Evolutionary conservation across 495 filamentous ascomycete genomes (phyloP), one percentile per base, ranked within the genome.

Genomic region (Corynascus novoguineensis): DNA sequence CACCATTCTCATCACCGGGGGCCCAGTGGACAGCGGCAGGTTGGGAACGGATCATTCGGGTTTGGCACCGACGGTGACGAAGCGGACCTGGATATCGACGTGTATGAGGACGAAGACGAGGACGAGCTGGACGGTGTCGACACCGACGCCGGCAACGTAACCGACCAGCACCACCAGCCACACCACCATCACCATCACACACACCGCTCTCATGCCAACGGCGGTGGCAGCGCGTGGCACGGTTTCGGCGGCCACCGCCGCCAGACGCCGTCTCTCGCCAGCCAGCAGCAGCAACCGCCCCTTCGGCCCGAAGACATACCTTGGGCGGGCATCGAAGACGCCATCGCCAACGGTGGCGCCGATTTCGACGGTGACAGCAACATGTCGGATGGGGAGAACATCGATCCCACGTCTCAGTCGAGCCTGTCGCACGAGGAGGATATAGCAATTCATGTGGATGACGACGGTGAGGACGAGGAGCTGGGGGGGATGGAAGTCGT

Each of bases 261-360:
- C n/a, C n/a, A n/a, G n/a, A n/a, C n/a, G n/a, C n/a, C n/a, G n/a
- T n/a, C n/a, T n/a, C n/a, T n/a, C n/a, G n/a, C n/a, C 14, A 38
- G 40, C 11, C 34, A 52, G 5, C 49, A 27, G 6, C 35, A 55
- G 5, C 45, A 48, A 19, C 46, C 37, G 22, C 45, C 58, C 4
- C 32, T 58, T 21, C 19, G 60, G 35, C 71, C 73, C 2, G 72
- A 77, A 53, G 76, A 79, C 24, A 70, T 75, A 7, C 66, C 66
- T 12, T 74, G 75, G 73, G 64, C 57, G 0, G 75, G 74, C 11
- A 74, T 78, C 42, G 74, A 76, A 45, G 74, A 78, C 46, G 45
- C 11, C 34, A 28, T 34, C 22, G 31, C 41, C 8, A 19, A 35
- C 21, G 25, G 31, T 12, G 27, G 27, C 8, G 25, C 27, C 9